Evolutionary conservation across 331 rosid genomes (phyloP).

Genomic region (Pyrus hybrid): DNA sequence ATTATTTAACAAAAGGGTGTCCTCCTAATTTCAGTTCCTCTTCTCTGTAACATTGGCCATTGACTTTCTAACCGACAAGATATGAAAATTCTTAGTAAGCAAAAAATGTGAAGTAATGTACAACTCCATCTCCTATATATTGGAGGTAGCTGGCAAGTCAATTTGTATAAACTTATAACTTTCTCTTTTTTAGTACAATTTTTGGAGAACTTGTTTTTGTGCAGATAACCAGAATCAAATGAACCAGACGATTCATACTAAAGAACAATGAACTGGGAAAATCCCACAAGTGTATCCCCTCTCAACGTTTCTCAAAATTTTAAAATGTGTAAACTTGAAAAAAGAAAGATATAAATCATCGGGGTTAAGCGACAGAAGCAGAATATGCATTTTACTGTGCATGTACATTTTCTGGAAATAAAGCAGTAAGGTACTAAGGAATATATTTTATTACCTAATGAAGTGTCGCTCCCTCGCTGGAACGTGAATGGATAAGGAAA

Average conservation of each 20-base stretch:
- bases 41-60: neutral
- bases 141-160: neutral
- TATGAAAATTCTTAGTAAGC: neutral
- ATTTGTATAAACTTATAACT: neutral
- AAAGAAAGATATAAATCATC: neutral
- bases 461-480: slow-evolving; percentile 32
- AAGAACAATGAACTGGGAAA: neutral
- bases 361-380: neutral
- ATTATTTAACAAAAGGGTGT: neutral
- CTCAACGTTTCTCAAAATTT: neutral
- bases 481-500: slow-evolving; percentile 54
- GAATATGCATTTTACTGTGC: neutral
- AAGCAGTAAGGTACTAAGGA: neutral
- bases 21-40: neutral
- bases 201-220: neutral
- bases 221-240: neutral
- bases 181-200: neutral
- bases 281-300: neutral
- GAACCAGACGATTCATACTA: neutral
- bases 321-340: neutral
- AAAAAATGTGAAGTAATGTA: neutral
- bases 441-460: slow-evolving; percentile 41
- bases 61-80: neutral
- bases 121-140: neutral
- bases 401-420: neutral